Evolutionary conservation across 805 yeast genomes (phyloP).

Genomic region (Blastobotrys americana): DNA sequence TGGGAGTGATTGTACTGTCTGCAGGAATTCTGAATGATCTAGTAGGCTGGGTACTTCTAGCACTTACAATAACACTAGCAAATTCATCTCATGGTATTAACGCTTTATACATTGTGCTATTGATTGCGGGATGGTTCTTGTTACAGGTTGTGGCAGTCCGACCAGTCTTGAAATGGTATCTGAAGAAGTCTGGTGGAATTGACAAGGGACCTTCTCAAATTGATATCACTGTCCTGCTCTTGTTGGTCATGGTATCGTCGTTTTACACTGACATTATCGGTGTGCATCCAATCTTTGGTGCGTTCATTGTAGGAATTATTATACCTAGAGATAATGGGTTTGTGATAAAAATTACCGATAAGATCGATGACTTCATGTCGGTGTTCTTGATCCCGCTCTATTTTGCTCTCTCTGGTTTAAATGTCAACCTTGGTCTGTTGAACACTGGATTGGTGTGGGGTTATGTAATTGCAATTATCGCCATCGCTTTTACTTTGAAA

Average conservation of each 20-base stretch:
- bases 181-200: constrained; percentile 48
- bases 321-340: constrained; percentile 72
- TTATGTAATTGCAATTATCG: constrained; percentile 59
- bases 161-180: constrained; percentile 38
- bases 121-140: constrained; percentile 63
- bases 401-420: constrained; percentile 73
- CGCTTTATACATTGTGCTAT: constrained; percentile 60
- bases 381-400: constrained; percentile 67
- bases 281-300: constrained; percentile 82
- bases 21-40: constrained; percentile 79
- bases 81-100: constrained; percentile 62
- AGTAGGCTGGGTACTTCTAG: constrained; percentile 74
- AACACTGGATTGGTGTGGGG: constrained; percentile 71
- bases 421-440: constrained; percentile 57
- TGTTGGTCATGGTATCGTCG: constrained; percentile 56
- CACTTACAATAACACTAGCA: constrained; percentile 68
- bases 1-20: constrained; percentile 55
- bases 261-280: constrained; percentile 80
- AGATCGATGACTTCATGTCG: constrained; percentile 71
- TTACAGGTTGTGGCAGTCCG: constrained; percentile 53
- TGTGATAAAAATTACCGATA: constrained; percentile 60
- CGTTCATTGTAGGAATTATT: constrained; percentile 67
- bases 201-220: constrained; percentile 53
- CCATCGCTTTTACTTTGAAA: constrained; percentile 62
- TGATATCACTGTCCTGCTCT: constrained; percentile 50